Conservation (phyloP, 345 rosid genomes). For the Eucalyptus pauciflora region DNA sequence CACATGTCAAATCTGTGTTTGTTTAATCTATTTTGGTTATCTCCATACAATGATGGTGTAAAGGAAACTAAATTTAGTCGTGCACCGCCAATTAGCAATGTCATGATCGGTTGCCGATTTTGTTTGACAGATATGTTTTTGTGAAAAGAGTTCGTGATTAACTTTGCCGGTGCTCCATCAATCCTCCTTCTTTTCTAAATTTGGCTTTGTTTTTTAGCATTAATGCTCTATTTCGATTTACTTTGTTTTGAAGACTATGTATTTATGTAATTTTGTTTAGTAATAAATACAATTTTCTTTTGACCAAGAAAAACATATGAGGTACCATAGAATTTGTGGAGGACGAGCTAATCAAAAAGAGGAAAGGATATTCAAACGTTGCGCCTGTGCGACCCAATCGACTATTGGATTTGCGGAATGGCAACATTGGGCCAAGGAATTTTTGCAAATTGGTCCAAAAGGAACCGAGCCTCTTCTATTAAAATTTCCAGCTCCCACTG, state of each 20-base stretch:
- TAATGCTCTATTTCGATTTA: too few species aligned
- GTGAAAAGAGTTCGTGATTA: rapidly evolving
- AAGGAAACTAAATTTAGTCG: too few species aligned
- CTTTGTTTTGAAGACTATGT: too few species aligned
- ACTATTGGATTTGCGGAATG: not conserved
- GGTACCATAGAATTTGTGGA: too few species aligned
- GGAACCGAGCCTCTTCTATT: too few species aligned
- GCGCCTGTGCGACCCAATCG: not conserved
- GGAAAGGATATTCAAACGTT: not conserved
- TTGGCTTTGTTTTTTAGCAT: too few species aligned
- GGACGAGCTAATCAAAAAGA: too few species aligned
- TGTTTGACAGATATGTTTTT: rapidly evolving
- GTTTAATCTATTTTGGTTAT: too few species aligned
- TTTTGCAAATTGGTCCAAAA: not conserved
- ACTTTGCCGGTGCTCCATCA: rapidly evolving
- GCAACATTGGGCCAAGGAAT: not conserved
- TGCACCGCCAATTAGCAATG: rapidly evolving
- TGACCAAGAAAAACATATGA: too few species aligned
- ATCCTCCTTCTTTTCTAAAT: rapidly evolving
- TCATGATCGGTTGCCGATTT: rapidly evolving
- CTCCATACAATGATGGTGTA: rapidly evolving
- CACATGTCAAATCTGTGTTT: too few species aligned
- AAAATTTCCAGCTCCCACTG: rapidly evolving
- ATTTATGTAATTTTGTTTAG: too few species aligned
- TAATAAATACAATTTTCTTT: too few species aligned